A percentile compares a stretch with the other conserved stretches of the same genome.
Evolutionary conservation across 768 basidiomycete genomes (phyloP).

Genomic region (Russula vinacea): DNA sequence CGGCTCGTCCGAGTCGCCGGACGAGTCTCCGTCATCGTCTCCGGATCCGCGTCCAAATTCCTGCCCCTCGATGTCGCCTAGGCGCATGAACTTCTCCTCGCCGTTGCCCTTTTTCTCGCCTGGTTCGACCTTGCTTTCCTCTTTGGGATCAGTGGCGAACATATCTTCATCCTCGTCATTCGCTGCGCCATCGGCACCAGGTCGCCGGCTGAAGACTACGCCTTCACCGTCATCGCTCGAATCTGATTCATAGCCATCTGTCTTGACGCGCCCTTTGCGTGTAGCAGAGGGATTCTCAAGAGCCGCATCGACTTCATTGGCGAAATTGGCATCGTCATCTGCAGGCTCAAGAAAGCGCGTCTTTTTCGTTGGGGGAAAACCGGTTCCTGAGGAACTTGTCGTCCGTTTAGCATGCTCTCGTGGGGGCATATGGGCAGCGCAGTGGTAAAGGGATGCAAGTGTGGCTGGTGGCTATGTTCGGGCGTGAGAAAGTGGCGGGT

Average conservation of each 20-base stretch:
- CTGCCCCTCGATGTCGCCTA: conserved; percentile 97
- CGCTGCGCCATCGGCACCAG: conserved; percentile 42
- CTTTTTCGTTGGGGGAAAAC: conserved; percentile 52
- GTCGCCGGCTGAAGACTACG: conserved; percentile 77
- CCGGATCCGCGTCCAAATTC: conserved; percentile 63
- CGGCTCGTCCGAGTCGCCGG: conserved; percentile 37
- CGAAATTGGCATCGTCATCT: conserved; percentile 74
- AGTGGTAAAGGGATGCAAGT: neutral
- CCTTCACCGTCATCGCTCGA: conserved; percentile 93
- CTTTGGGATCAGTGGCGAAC: conserved; percentile 72
- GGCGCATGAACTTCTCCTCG: conserved; percentile 64
- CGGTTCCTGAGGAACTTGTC: conserved; percentile 1
- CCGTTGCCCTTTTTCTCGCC: conserved; percentile 49
- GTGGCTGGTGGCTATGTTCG: neutral
- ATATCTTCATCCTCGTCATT: conserved; percentile 66
- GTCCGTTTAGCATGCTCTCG: conserved; percentile 29
- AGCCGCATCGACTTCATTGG: conserved; percentile 70
- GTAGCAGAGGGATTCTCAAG: conserved; percentile 62
- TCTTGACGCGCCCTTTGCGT: conserved; percentile 73
- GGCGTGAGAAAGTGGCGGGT: conserved; percentile 1
- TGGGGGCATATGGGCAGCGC: conserved; percentile 28
- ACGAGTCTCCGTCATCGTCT: conserved; percentile 38
- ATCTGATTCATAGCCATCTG: conserved; percentile 89
- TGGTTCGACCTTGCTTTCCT: conserved; percentile 43
- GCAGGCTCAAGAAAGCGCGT: conserved; percentile 75